Conservation (phyloP, 2,329 filamentous ascomycete genomes). For the Colletotrichum lupini region DNA sequence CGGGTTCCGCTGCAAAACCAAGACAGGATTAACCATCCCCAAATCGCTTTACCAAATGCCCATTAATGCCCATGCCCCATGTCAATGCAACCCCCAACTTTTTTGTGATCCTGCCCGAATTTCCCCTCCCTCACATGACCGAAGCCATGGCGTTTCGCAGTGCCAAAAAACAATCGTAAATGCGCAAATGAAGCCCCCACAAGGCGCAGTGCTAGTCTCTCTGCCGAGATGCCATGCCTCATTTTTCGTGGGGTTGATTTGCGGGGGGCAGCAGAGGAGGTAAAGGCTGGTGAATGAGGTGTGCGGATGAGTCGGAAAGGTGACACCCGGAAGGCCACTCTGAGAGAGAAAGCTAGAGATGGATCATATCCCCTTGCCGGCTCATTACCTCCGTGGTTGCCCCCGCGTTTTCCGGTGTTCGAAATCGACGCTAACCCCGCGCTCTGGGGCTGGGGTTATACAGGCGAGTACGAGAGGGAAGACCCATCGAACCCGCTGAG, state of each 20-base stretch:
- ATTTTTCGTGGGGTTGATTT: slow-evolving; percentile 3
- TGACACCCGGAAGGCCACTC: background rate
- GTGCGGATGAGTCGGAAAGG: slow-evolving; percentile 22
- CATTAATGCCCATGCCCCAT: slow-evolving; percentile 31
- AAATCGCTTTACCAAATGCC: slow-evolving; percentile 30
- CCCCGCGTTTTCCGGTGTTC: slow-evolving; percentile 27
- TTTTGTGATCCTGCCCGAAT: slow-evolving; percentile 12
- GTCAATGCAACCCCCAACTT: slow-evolving; percentile 32
- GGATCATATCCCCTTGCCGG: slow-evolving; percentile 7
- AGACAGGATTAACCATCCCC: background rate
- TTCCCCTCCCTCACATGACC: slow-evolving; percentile 22
- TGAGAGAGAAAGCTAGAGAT: background rate
- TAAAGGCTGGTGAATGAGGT: background rate
- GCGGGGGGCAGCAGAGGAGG: background rate
- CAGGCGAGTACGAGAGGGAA: slow-evolving; percentile 22
- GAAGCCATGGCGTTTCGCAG: slow-evolving; percentile 12
- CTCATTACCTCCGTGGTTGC: slow-evolving; percentile 9
- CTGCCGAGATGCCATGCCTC: background rate
- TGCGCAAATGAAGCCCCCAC: slow-evolving; percentile 24
- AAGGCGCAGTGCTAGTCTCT: slow-evolving; percentile 6
- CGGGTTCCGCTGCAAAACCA: background rate
- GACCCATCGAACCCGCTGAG: background rate
- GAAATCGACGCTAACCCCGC: slow-evolving; percentile 31
- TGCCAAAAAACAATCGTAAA: background rate
- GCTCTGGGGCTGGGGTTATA: slow-evolving; percentile 22